Evolutionary conservation across 1,284 basidiomycete genomes (phyloP), one percentile per base, ranked within the genome.

Genomic region (Papiliotrema nemorosa): DNA sequence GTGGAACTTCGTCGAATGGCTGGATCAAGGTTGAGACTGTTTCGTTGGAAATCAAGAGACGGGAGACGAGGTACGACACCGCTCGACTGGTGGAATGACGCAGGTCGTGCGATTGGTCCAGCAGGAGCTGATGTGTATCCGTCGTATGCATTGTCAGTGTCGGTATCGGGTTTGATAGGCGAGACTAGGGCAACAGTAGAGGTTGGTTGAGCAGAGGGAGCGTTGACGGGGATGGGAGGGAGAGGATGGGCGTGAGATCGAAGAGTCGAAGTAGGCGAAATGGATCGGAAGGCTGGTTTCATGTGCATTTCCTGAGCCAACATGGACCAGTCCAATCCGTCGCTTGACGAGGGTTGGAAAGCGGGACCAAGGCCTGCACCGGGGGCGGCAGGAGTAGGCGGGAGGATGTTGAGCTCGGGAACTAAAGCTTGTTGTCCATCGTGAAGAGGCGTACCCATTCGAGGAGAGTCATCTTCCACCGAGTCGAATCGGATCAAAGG

Each of bases 1-100:
- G 5, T 9, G 13, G 22, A 10, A 22, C 7, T 9, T 7, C 53
- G 50, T 42, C 52, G 50, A 14, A 63, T 58, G 12, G 52, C 24
- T 48, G 50, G 46, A 66, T 57, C n/a, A 2, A 52, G 61, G 78
- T 78, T 34, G 87, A 86, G 86, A 72, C 84, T 61, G 77, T 78
- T 0, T 75, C 80, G 56, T 87, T 87, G 65, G 34, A 73, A 47
- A 65, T 74, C 3, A 60, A 76, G 9, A 69, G 62, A 57, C 22
- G 63, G 63, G 48, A 66, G 49, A 5, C 49, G 58, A 24, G 63
- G 60, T 3, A n/a, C n/a, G n/a, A 56, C 49, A 22, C 22, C 37
- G 43, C 44, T 49, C 40, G 31, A 49, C 40, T 18, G 47, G 34
- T 29, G 26, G 29, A 16, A 33, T 41, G 13, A 44, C 27, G 27